Conservation (phyloP, 192 early-diverging fungal genomes). For the Podila epigama region DNA sequence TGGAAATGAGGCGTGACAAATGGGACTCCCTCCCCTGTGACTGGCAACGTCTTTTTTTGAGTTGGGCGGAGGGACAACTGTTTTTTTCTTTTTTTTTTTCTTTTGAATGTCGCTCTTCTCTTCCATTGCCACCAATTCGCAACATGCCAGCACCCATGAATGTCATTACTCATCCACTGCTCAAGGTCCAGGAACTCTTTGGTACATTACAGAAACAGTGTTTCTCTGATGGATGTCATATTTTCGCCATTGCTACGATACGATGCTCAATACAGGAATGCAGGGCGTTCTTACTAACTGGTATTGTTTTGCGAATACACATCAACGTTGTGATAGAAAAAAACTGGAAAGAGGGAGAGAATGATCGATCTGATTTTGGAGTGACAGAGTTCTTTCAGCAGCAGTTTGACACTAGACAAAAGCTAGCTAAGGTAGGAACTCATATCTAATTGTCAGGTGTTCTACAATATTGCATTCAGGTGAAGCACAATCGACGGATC, state of each 20-base stretch:
- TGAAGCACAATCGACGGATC: not conserved
- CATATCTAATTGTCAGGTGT: not conserved
- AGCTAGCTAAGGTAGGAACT: constrained; percentile 27
- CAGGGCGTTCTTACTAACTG: too few species aligned
- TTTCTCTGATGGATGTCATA: too few species aligned
- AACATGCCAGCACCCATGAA: constrained; percentile 1
- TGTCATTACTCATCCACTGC: not conserved
- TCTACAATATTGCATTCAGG: not conserved
- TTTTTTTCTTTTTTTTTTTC: not conserved
- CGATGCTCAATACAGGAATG: too few species aligned
- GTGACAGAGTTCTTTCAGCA: constrained; percentile 39
- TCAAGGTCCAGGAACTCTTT: constrained; percentile 2
- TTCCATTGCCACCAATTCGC: not conserved
- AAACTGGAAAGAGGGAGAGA: constrained; percentile 22
- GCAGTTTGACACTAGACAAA: constrained; percentile 36
- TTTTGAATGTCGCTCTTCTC: not conserved
- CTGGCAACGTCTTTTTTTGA: not conserved
- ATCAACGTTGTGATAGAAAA: too few species aligned
- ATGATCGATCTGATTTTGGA: constrained; percentile 33
- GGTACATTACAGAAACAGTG: too few species aligned
- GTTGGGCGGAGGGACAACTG: too few species aligned
- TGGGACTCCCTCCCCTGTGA: too few species aligned
- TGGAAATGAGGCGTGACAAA: too few species aligned
- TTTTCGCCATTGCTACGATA: too few species aligned
- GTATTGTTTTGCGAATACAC: too few species aligned